Evolutionary conservation across 371 early-diverging fungal genomes (phyloP).

Genomic region (Homolaphlyctis polyrhiza): DNA sequence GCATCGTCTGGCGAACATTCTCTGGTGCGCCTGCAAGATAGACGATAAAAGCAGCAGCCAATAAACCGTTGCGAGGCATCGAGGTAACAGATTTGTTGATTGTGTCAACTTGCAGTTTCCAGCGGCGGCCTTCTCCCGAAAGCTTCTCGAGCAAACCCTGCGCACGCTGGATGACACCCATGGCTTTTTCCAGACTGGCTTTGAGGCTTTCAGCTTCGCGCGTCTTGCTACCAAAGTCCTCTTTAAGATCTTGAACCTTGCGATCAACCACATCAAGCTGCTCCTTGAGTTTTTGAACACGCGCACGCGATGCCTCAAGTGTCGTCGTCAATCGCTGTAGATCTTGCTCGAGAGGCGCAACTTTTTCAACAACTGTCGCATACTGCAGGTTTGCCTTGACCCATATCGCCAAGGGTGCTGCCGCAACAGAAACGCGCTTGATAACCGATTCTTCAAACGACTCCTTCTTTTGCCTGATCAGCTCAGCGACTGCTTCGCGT

Average conservation of each 20-base stretch:
- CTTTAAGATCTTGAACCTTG: slow-evolving; percentile 34
- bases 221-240: slow-evolving; percentile 43
- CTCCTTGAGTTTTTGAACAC: slow-evolving; percentile 30
- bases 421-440: slow-evolving; percentile 43
- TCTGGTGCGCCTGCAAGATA: slow-evolving; percentile 40
- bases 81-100: slow-evolving; percentile 19
- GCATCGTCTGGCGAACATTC: slow-evolving; percentile 21
- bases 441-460: slow-evolving; percentile 51
- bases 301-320: slow-evolving; percentile 32
- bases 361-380: slow-evolving; percentile 41
- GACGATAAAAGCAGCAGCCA: slow-evolving; percentile 39
- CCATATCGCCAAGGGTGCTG: slow-evolving; percentile 55
- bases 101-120: slow-evolving; percentile 33
- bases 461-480: slow-evolving; percentile 39
- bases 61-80: slow-evolving; percentile 28
- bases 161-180: slow-evolving; percentile 29
- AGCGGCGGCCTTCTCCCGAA: slow-evolving; percentile 42
- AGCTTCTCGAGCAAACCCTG: slow-evolving; percentile 46
- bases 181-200: slow-evolving; percentile 32
- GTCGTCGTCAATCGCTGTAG: slow-evolving; percentile 29
- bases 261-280: slow-evolving; percentile 39
- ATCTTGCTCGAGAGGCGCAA: slow-evolving; percentile 43
- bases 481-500: slow-evolving; percentile 38
- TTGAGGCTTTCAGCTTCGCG: slow-evolving; percentile 45
- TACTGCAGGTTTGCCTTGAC: slow-evolving; percentile 54